phyloP scores from a whole-genome alignment of 805 yeast genomes.

The Saccharomycopsis oosterbeekiorum region DNA sequence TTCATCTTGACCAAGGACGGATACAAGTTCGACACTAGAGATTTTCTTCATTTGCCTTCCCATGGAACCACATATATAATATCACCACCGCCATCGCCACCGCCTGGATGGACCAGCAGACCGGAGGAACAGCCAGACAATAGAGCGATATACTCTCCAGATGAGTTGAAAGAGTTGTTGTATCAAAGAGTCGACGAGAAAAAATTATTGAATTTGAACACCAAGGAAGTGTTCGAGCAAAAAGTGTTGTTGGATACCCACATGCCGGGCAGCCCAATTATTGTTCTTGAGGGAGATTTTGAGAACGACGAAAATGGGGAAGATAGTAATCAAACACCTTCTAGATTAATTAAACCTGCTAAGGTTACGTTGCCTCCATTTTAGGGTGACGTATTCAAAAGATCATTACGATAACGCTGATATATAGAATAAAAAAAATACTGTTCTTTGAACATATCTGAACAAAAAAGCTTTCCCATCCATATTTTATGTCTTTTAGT shows the following conservation, averaged over 20 bases:
- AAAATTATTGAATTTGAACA: slow-evolving; percentile 9
- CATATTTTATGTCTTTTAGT: background rate
- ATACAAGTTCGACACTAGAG: slow-evolving; percentile 15
- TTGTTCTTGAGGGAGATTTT: slow-evolving; percentile 16
- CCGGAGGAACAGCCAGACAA: slow-evolving; percentile 17
- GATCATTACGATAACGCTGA: background rate
- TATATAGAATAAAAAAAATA: no score
- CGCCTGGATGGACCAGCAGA: slow-evolving; percentile 17
- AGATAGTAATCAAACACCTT: background rate
- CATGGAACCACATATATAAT: slow-evolving; percentile 19
- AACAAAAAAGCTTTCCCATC: background rate
- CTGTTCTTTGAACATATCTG: no score
- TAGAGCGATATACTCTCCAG: slow-evolving; percentile 13
- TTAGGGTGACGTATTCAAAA: background rate
- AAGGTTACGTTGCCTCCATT: slow-evolving; percentile 7
- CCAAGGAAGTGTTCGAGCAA: slow-evolving; percentile 4
- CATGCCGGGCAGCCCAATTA: slow-evolving; percentile 15
- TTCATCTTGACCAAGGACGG: slow-evolving; percentile 13
- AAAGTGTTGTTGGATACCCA: slow-evolving; percentile 11
- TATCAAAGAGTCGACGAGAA: slow-evolving; percentile 14
- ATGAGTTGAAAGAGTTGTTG: slow-evolving; percentile 16
- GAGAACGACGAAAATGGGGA: slow-evolving; percentile 3
- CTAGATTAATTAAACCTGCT: background rate
- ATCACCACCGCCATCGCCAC: slow-evolving; percentile 20
- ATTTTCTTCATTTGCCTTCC: slow-evolving; percentile 14